These are phyloP conservation scores for Murraya koenigii DNA, from an alignment of 345 rosid species.

Conservation along the genomic window DNA sequence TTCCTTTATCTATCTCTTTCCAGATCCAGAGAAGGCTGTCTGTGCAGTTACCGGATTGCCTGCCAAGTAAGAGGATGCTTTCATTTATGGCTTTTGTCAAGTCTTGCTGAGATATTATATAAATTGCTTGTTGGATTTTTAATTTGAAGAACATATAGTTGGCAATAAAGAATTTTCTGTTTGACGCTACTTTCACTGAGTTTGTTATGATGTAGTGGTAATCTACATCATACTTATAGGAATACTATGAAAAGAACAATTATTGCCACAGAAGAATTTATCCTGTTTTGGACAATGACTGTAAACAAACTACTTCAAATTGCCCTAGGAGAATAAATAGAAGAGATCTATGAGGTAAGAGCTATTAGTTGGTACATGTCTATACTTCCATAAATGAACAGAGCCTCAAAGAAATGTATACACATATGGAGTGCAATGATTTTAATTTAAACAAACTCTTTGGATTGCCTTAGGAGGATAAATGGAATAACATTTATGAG, in stretches of 20 bases:
- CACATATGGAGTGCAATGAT: neutral
- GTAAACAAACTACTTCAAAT: neutral
- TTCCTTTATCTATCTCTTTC: constrained; percentile 20
- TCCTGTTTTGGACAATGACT: neutral
- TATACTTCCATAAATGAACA: neutral
- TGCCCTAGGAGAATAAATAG: neutral
- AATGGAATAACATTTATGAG: neutral
- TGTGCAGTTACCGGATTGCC: constrained; percentile 92
- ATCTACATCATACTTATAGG: neutral
- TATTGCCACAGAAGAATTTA: neutral
- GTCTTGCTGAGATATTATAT: neutral
- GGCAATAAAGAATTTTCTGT: neutral
- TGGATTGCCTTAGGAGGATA: neutral
- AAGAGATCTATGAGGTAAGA: neutral
- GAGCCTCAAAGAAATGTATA: neutral
- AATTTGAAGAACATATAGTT: neutral
- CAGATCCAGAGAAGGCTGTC: constrained; percentile 80
- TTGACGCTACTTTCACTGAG: neutral
- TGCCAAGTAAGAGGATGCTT: constrained; percentile 66
- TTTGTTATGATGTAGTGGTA: neutral
- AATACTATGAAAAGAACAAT: neutral
- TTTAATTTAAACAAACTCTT: no score
- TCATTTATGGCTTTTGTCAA: constrained; percentile 12
- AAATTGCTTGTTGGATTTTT: neutral
- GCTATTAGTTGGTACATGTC: neutral